Evolutionary conservation across 345 rosid genomes (phyloP).

Genomic region (Erodium maritimum): DNA sequence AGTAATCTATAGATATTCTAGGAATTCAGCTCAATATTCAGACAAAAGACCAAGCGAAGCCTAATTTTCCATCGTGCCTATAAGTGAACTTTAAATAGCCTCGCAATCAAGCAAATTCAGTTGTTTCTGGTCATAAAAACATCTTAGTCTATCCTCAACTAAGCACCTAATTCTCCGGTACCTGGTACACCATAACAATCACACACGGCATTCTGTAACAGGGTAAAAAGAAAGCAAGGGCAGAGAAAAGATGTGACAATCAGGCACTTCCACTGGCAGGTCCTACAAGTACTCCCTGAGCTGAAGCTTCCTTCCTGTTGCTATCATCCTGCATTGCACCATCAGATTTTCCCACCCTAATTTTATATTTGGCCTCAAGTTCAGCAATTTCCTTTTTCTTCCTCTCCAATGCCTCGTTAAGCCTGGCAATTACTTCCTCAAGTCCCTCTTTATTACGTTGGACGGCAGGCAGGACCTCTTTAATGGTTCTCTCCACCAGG

Average conservation of each 20-base stretch:
- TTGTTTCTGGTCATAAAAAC: no score
- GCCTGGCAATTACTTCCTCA: slow-evolving; percentile 73
- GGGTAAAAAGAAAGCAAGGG: not conserved
- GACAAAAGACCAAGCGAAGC: no score
- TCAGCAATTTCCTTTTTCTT: slow-evolving; percentile 73
- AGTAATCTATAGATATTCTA: no score
- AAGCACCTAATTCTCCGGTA: not conserved
- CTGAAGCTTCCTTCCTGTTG: slow-evolving; percentile 61
- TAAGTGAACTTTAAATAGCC: no score
- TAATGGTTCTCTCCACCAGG: slow-evolving; percentile 84
- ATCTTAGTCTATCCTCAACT: no score
- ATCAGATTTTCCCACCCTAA: slow-evolving; percentile 61
- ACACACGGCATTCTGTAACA: no score
- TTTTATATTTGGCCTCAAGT: slow-evolving; percentile 76
- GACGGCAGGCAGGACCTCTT: slow-evolving; percentile 89
- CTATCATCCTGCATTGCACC: slow-evolving; percentile 31
- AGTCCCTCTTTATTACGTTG: slow-evolving; percentile 89
- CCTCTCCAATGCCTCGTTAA: slow-evolving; percentile 70
- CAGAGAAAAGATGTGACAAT: not conserved
- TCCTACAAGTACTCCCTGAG: slow-evolving; percentile 97
- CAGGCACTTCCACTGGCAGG: slow-evolving; percentile 51
- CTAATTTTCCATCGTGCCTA: no score
- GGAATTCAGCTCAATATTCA: no score
- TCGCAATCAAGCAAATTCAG: no score
- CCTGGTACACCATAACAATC: not conserved